Evolutionary conservation across 148 eudicot species (phyloP), one percentile per base, ranked within the genome.

Genomic region (Diospyros kaki): DNA sequence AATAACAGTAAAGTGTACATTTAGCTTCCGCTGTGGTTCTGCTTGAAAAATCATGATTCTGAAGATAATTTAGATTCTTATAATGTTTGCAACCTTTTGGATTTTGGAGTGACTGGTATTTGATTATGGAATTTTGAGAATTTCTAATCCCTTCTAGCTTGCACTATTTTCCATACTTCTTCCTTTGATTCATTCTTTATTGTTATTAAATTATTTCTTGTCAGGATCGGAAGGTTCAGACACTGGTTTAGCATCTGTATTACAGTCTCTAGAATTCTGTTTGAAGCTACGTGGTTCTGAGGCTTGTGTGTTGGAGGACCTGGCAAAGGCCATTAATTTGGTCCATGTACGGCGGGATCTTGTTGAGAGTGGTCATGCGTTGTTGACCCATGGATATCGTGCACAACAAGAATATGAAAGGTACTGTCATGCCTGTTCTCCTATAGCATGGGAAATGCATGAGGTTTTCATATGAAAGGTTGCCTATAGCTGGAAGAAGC

Each of bases 331-430:
- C 81, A 90, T 95, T 73, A 84, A 87, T 79, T 83, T 90, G 89
- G 99, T 95, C 73, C 99, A 92, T 79, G 81, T 88, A 64, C 86
- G 99, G 66, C 82, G 87, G 81, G 89, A 90, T 86, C 96, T 92
- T 77, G 99, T 92, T 78, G 97, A 95, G 78, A 95, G 99, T 83
- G 96, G 99, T 45, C 99, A 89, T 85, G 83, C 94, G 71, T 84
- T 95, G 86, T 77, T 95, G 74, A 86, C 88, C 77, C 99, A 95
- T 83, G 99, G 96, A 76, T 86, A 87, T 76, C 86, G 84, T 81
- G 89, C 89, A 55, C 92, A 86, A 79, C 95, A 86, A 81, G 98
- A 95, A 62, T 95, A 95, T 84, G 98, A 92, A 75, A 86, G 97
- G 97, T 95, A 79, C 43, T 6, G 39, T 55, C 43, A 6, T 18